phyloP scores from a whole-genome alignment of 2,329 filamentous ascomycete species.

The Fusarium sublunatum region DNA sequence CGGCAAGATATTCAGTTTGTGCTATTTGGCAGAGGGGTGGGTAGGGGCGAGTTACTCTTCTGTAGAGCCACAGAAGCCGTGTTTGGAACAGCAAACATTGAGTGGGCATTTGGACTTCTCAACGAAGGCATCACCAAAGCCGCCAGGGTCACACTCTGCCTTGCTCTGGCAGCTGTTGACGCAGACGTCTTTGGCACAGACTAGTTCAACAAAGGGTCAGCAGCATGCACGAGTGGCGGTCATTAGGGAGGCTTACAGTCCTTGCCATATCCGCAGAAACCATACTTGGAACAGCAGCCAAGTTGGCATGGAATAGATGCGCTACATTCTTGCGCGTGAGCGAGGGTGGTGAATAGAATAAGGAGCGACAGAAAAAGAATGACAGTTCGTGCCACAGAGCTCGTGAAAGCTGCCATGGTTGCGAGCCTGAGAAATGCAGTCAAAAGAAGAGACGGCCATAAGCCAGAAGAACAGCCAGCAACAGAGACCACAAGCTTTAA shows the following conservation, averaged over 20 bases:
- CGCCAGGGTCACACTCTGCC: conserved; percentile 48
- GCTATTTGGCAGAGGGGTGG: background rate
- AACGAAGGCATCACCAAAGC: conserved; percentile 45
- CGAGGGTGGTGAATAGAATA: conserved; percentile 7
- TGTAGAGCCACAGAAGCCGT: conserved; percentile 9
- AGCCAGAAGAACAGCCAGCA: background rate
- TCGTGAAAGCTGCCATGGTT: conserved; percentile 7
- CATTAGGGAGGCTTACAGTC: conserved; percentile 18
- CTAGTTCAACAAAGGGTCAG: conserved; percentile 4
- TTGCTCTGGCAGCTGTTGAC: conserved; percentile 42
- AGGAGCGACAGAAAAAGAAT: conserved; percentile 11
- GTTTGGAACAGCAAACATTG: conserved; percentile 23
- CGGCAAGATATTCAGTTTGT: background rate
- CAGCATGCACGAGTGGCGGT: background rate
- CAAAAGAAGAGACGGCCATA: background rate
- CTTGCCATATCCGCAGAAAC: conserved; percentile 46
- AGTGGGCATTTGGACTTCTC: conserved; percentile 24
- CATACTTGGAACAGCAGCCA: conserved; percentile 49
- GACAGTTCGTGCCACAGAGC: conserved; percentile 7
- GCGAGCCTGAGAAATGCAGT: background rate
- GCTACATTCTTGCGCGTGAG: conserved; percentile 13
- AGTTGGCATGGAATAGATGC: conserved; percentile 37
- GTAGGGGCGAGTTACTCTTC: background rate
- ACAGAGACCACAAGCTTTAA: background rate
- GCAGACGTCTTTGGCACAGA: conserved; percentile 28